These are phyloP conservation scores for Trichosporon ovoides DNA, from an alignment of 1,284 basidiomycete genomes.

Conservation along the genomic window DNA sequence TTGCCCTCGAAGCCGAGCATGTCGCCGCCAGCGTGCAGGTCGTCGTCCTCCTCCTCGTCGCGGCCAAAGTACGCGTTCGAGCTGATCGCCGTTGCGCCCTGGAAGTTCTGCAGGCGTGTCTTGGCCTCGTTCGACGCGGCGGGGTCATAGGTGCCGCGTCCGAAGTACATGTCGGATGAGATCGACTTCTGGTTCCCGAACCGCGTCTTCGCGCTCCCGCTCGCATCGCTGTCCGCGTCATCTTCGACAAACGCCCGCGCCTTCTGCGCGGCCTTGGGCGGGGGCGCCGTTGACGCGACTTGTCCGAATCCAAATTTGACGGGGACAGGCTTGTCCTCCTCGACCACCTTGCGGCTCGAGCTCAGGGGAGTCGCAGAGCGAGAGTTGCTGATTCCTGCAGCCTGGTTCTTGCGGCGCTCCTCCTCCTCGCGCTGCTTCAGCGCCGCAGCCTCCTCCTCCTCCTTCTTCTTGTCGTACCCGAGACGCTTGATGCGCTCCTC, in stretches of 20 bases:
- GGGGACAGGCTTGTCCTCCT: conserved; percentile 37
- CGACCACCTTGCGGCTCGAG: conserved; percentile 27
- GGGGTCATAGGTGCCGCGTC: conserved; percentile 81
- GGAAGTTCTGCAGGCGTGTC: conserved; percentile 74
- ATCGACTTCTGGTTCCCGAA: conserved; percentile 89
- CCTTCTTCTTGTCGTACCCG: conserved; percentile 76
- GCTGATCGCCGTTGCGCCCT: conserved; percentile 88
- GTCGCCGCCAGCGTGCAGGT: conserved; percentile 50
- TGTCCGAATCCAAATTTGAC: conserved; percentile 74
- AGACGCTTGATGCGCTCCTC: conserved; percentile 75
- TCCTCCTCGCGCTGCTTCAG: conserved; percentile 53
- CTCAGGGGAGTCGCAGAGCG: conserved; percentile 18
- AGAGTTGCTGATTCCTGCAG: conserved; percentile 36
- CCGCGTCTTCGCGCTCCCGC: conserved; percentile 69
- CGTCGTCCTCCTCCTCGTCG: conserved; percentile 65
- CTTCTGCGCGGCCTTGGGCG: conserved; percentile 51
- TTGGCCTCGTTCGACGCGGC: conserved; percentile 68
- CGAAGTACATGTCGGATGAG: conserved; percentile 97
- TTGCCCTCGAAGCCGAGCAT: conserved; percentile 61
- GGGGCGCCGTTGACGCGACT: conserved; percentile 50
- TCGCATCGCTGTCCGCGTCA: conserved; percentile 58
- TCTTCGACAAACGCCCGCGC: conserved; percentile 45
- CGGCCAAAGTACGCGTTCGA: conserved; percentile 93
- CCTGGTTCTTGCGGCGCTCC: conserved; percentile 54
- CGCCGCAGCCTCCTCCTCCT: conserved; percentile 57